phyloP scores from a whole-genome alignment of 2,329 filamentous ascomycete species.

The Conoideocrella luteorostrata region DNA sequence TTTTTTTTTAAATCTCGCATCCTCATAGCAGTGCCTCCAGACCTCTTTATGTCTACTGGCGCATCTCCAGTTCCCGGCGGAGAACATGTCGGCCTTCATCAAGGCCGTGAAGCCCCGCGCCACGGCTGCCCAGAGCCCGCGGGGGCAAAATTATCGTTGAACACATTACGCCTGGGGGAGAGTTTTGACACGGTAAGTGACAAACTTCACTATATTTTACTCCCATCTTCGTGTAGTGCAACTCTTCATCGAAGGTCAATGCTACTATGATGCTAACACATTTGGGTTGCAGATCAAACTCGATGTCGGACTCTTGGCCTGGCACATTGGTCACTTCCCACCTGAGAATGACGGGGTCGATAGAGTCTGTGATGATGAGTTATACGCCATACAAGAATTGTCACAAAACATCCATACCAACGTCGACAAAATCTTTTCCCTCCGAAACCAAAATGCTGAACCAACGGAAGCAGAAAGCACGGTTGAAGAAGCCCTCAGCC shows the following conservation, averaged over 20 bases:
- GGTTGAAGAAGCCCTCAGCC: not conserved
- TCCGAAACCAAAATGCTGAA: slow-evolving; percentile 7
- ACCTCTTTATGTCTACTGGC: slow-evolving; percentile 8
- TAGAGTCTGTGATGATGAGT: slow-evolving; percentile 10
- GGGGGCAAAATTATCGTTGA: slow-evolving; percentile 7
- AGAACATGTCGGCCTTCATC: slow-evolving; percentile 1
- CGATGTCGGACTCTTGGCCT: slow-evolving; percentile 9
- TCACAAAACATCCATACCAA: slow-evolving; percentile 12
- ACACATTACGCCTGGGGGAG: slow-evolving; percentile 8
- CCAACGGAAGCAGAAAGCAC: slow-evolving; percentile 3
- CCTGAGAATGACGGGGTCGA: slow-evolving; percentile 4
- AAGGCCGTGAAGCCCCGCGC: slow-evolving; percentile 4
- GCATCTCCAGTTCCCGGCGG: slow-evolving; percentile 5
- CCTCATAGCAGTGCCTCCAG: no score
- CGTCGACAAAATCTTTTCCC: slow-evolving; percentile 9
- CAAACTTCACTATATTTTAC: not conserved
- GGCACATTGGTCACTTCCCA: slow-evolving; percentile 10
- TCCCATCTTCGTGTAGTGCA: not conserved
- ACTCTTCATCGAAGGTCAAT: not conserved
- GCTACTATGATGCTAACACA: not conserved
- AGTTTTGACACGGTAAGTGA: slow-evolving; percentile 12
- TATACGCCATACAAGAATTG: slow-evolving; percentile 9
- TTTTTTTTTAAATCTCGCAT: no score
- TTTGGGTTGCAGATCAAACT: slow-evolving; percentile 8
- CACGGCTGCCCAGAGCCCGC: not conserved